phyloP scores from a whole-genome alignment of 2,329 filamentous ascomycete species.

The Penicillium sp. region DNA sequence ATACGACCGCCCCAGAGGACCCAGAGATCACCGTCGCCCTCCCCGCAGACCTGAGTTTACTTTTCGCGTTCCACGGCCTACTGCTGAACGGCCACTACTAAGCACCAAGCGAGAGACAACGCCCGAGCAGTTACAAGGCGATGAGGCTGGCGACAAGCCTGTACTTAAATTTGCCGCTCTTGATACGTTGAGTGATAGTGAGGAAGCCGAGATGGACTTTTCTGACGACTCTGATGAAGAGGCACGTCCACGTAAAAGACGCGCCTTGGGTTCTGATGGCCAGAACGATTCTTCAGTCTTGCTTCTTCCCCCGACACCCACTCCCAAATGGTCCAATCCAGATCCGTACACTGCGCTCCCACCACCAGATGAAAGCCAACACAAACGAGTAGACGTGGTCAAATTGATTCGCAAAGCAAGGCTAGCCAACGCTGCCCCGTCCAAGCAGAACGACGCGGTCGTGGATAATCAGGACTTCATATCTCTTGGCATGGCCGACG shows the following conservation, averaged over 20 bases:
- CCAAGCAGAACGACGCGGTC: constrained; percentile 56
- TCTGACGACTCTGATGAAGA: constrained; percentile 40
- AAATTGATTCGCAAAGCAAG: constrained; percentile 90
- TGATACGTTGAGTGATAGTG: constrained; percentile 46
- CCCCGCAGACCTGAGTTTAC: constrained; percentile 37
- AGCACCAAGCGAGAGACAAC: constrained; percentile 35
- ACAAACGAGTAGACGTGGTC: constrained; percentile 83
- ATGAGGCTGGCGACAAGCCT: constrained; percentile 27
- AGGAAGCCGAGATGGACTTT: constrained; percentile 48
- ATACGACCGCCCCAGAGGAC: constrained; percentile 6
- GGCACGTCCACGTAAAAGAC: constrained; percentile 42
- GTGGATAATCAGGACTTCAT: constrained; percentile 78
- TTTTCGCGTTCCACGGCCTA: constrained; percentile 38
- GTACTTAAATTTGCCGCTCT: constrained; percentile 38
- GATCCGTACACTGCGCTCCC: constrained; percentile 90
- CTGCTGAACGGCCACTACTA: constrained; percentile 40
- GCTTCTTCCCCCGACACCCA: constrained; percentile 18
- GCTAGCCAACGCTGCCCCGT: constrained; percentile 54
- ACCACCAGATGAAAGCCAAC: constrained; percentile 69
- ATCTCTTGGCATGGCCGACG: constrained; percentile 69
- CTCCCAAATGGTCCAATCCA: constrained; percentile 90
- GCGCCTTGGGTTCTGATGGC: constrained; percentile 29
- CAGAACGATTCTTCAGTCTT: constrained; percentile 16
- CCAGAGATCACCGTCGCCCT: constrained; percentile 14
- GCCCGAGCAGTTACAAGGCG: constrained; percentile 34